Evolutionary conservation across 768 basidiomycete species (phyloP).

Genomic region (Calocybe indica): DNA sequence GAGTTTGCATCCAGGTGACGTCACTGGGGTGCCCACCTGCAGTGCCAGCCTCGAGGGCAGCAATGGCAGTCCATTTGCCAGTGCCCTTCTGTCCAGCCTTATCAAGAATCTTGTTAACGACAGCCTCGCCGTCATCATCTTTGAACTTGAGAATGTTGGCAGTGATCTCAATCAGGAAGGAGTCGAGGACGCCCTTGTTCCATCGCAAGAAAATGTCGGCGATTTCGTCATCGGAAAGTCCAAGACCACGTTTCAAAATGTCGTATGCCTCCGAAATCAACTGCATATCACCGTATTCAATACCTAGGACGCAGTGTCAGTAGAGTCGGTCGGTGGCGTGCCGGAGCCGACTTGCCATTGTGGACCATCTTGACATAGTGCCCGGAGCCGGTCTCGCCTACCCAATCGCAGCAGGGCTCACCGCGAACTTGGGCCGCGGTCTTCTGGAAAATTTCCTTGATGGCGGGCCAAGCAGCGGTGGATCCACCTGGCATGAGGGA

Average conservation of each 20-base stretch:
- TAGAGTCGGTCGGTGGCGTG: constrained; percentile 3
- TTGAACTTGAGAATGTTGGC: constrained; percentile 96
- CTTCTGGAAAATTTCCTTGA: constrained; percentile 99
- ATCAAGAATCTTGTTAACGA: constrained; percentile 93
- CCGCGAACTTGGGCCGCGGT: constrained; percentile 92
- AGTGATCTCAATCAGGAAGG: constrained; percentile 98
- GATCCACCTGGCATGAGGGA: constrained; percentile 99
- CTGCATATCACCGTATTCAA: constrained; percentile 99
- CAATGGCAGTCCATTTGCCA: constrained; percentile 99
- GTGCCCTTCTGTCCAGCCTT: constrained; percentile 98
- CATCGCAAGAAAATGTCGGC: constrained; percentile 89
- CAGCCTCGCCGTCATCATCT: constrained; percentile 88
- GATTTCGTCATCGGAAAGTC: constrained; percentile 81
- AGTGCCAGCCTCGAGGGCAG: constrained; percentile 88
- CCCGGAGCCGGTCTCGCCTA: constrained; percentile 90
- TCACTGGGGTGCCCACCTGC: constrained; percentile 47
- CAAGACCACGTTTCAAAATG: constrained; percentile 95
- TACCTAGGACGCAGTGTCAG: constrained; percentile 51
- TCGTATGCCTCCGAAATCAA: constrained; percentile 98
- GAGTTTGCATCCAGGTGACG: constrained; percentile 4
- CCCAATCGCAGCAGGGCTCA: constrained; percentile 99
- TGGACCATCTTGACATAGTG: constrained; percentile 99
- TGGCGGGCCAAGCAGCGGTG: constrained; percentile 87
- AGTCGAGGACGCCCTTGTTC: constrained; percentile 99
- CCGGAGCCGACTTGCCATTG: constrained; percentile 53